Base-by-base conservation (phyloP, 2,329 filamentous ascomycete species). In the Knoxdaviesia capensis region DNA sequence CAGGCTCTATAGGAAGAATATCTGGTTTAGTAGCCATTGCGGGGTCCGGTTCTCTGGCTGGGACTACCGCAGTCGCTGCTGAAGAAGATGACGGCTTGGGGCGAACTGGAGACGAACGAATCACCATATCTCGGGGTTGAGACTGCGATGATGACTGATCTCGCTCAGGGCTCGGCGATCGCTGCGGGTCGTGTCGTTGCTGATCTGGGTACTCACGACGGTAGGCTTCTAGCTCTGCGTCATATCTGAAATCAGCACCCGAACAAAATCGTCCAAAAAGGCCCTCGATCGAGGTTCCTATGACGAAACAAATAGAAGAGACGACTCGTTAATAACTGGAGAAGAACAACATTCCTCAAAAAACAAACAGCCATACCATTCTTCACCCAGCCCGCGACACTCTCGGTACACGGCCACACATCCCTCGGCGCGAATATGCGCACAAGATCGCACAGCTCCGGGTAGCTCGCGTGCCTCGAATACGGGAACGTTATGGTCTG, bases 391-490 rank as follows among this genome's bases (percentile, higher is more conserved):
- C 60, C 60, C 0, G 56, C 51, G 10, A 68, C 58, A 46, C 84
- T 68, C 2, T 80, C 73, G 0, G 85, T 93, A 52, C 86, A 94
- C 0, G 87, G 85, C 63, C 80, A 81, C 2, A 94, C 64, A 50
- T 94, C 85, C 38, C 61, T 72, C 0, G 86, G 86, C 31, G 62
- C 69, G 50, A 94, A 81, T 0, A 66, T 63, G 3, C 63, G 54
- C 1, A 94, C 65, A 1, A 94, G 60, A 42, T 74, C 59, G 47
- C 83, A 80, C 3, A 93, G 68, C 54, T 94, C 88, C 0, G 65
- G 62, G 46, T 90, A 88, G 0, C 84, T 93, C 0, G 88, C 92
- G 56, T 96, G 88, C 1, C 88, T 72, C 0, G 88, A 88, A 53
- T 87, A 94, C 0, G 87, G 83, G 49, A 94, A 94, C 0, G 54